Evolutionary conservation across 192 early-diverging fungal species (phyloP).

Genomic region (Jimgerdemannia lactiflua): DNA sequence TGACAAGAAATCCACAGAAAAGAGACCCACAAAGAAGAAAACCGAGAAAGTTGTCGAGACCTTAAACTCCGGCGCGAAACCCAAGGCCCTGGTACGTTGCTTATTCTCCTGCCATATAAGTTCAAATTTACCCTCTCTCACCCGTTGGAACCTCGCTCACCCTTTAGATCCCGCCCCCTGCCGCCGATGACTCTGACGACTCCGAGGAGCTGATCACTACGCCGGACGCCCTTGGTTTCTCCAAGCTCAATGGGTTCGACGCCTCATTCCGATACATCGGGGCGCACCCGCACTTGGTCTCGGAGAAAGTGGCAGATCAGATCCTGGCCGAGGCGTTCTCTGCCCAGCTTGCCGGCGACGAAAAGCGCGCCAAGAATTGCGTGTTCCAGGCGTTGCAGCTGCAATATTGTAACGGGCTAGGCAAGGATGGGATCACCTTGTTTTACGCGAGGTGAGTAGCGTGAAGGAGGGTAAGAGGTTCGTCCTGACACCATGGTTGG

Average conservation of each 20-base stretch:
- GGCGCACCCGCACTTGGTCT: constrained; percentile 67
- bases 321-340: constrained; percentile 85
- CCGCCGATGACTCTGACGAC: constrained; percentile 52
- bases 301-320: constrained; percentile 71
- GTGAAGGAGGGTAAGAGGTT: neutral
- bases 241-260: constrained; percentile 51
- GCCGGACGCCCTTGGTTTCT: neutral
- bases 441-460: constrained; percentile 75
- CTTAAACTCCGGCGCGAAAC: constrained; percentile 46
- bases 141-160: neutral
- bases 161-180: neutral
- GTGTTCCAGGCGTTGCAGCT: constrained; percentile 82
- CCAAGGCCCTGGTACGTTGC: neutral
- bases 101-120: neutral
- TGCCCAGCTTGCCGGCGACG: constrained; percentile 69
- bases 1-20: constrained; percentile 31
- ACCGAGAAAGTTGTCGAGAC: constrained; percentile 64
- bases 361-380: constrained; percentile 62
- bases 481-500: no score
- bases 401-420: constrained; percentile 83
- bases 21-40: constrained; percentile 40
- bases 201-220: constrained; percentile 35
- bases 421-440: constrained; percentile 75
- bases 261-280: constrained; percentile 62
- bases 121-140: neutral